These are phyloP conservation scores for Bonia amplexicaulis DNA, from an alignment of 176 grass and related monocot genomes.

Conservation along the genomic window DNA sequence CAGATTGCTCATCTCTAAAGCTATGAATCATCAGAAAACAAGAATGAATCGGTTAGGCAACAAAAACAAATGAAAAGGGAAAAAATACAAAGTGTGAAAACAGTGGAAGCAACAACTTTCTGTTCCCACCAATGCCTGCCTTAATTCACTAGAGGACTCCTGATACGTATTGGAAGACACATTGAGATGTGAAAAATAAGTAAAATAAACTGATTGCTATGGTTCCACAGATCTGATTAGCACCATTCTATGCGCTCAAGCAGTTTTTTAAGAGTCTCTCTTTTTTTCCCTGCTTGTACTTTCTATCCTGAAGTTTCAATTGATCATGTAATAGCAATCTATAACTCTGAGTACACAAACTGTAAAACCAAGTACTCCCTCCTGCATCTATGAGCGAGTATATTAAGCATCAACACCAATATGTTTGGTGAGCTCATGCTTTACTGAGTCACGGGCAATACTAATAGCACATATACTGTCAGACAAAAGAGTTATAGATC, in stretches of 20 bases:
- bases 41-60: not conserved
- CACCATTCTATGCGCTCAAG: not conserved
- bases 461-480: no score
- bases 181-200: not conserved
- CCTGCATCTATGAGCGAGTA: no score
- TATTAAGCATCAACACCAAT: no score
- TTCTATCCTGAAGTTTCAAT: constrained; percentile 2
- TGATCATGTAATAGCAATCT: not conserved
- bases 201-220: not conserved
- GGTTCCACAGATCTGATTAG: not conserved
- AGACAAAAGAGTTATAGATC: no score
- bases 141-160: no score
- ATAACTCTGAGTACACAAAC: no score
- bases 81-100: not conserved
- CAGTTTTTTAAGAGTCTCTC: not conserved
- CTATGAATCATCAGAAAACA: constrained; percentile 9
- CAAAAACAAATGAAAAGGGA: not conserved
- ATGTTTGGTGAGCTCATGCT: no score
- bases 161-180: constrained; percentile 3
- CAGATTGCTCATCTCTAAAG: constrained; percentile 2
- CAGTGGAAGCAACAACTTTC: not conserved
- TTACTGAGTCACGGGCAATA: no score
- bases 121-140: not conserved
- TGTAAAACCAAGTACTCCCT: no score
- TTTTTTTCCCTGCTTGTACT: not conserved